A percentile compares a stretch with the other conserved stretches of the same genome.
Conservation (phyloP, 441 rosid genomes). For the Populus tomentosa region DNA sequence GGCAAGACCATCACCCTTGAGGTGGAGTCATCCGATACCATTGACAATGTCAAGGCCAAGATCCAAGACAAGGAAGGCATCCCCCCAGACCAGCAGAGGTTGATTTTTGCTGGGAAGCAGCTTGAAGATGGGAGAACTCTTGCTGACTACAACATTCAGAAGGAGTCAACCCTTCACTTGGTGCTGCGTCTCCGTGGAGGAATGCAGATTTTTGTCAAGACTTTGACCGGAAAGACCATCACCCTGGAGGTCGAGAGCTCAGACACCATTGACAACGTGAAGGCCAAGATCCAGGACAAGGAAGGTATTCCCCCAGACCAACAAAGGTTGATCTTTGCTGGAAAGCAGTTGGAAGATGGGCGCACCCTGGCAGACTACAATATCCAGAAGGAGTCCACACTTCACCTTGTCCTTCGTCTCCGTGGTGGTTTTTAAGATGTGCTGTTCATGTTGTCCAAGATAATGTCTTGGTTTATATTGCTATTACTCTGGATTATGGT, state of each 20-base stretch:
- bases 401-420: background rate
- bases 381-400: background rate
- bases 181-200: background rate
- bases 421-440: background rate
- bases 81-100: background rate
- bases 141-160: background rate
- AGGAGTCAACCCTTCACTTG: background rate
- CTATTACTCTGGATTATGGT: too few species aligned
- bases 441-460: too few species aligned
- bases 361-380: background rate
- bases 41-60: background rate
- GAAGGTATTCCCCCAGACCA: too few species aligned
- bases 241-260: background rate
- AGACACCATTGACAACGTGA: background rate
- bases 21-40: background rate
- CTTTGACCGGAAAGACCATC: background rate
- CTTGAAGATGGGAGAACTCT: conserved; percentile 22
- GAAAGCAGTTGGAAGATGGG: background rate
- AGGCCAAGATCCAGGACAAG: too few species aligned
- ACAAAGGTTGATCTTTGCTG: background rate
- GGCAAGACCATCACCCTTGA: background rate
- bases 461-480: too few species aligned
- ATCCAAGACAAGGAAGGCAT: background rate
- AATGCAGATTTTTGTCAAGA: background rate
- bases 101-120: conserved; percentile 74